phyloP scores from a whole-genome alignment of 352 stramenopile species.

The Globisporangium cederbergense region DNA sequence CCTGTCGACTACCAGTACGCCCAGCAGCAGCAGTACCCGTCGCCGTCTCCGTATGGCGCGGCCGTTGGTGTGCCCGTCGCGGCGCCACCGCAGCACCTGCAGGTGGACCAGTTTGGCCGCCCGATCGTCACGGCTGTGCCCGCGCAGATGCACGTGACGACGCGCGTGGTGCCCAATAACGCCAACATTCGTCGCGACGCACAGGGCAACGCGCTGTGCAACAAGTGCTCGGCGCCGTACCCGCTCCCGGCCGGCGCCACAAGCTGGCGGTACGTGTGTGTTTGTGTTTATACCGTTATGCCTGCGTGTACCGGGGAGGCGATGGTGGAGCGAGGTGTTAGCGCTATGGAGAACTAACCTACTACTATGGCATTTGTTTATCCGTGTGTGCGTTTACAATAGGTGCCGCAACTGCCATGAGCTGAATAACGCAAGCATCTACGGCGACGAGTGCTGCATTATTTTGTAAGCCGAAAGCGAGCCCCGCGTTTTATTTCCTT shows the following conservation, averaged over 20 bases:
- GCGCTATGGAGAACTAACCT: not conserved
- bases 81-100: conserved; percentile 9
- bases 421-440: conserved; percentile 77
- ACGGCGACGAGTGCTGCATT: conserved; percentile 70
- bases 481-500: too few species aligned
- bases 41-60: conserved; percentile 3
- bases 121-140: conserved; percentile 24
- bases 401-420: conserved; percentile 68
- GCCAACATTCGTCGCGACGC: conserved; percentile 38
- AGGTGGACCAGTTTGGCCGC: conserved; percentile 22
- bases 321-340: not conserved
- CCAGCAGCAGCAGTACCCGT: conserved; percentile 11
- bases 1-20: conserved; percentile 14
- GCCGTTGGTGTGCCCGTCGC: not conserved
- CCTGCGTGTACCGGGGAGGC: not conserved
- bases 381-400: conserved; percentile 11
- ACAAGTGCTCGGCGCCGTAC: conserved; percentile 68
- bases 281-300: conserved; percentile 1
- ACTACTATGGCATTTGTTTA: not conserved
- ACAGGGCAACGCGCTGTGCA: conserved; percentile 70
- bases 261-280: conserved; percentile 47
- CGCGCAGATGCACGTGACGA: conserved; percentile 11
- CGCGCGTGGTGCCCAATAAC: conserved; percentile 26
- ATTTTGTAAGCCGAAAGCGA: conserved; percentile 30
- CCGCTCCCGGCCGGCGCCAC: conserved; percentile 62